Evolutionary conservation across 345 rosid species (phyloP).

Genomic region (Eucalyptus cladocalyx): DNA sequence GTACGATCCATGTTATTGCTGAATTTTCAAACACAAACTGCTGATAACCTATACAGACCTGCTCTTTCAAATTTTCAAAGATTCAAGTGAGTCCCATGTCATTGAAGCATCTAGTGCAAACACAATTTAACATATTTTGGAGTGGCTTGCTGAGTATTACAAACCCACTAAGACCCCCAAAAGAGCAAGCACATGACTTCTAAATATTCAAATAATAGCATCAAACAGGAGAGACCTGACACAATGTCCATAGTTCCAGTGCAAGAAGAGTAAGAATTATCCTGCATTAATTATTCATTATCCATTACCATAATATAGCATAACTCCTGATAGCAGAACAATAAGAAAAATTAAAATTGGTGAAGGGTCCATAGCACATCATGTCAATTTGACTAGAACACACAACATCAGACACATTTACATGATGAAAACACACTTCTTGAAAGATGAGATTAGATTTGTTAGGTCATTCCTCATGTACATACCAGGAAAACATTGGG

Average conservation of each 20-base stretch:
- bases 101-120: not conserved
- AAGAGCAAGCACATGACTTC: not conserved
- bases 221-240: not conserved
- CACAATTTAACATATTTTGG: not conserved
- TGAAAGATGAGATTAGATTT: not conserved
- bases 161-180: not conserved
- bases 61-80: not conserved
- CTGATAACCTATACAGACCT: not conserved
- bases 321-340: not conserved
- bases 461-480: not conserved
- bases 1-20: not conserved
- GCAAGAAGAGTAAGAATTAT: not conserved
- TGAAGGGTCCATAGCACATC: not conserved
- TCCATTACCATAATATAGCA: not conserved
- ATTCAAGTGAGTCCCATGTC: not conserved
- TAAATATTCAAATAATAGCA: not conserved
- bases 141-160: not conserved
- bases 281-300: not conserved
- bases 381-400: not conserved
- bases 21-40: not conserved
- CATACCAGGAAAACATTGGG: slow-evolving; percentile 79
- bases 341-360: not conserved
- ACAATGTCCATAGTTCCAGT: not conserved
- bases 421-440: not conserved
- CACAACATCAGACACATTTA: not conserved